Percentiles rank a stretch among this genome's conserved stretches.
phyloP scores from a whole-genome alignment of 176 grass and related monocot species.

The Bothriochloa decipiens region DNA sequence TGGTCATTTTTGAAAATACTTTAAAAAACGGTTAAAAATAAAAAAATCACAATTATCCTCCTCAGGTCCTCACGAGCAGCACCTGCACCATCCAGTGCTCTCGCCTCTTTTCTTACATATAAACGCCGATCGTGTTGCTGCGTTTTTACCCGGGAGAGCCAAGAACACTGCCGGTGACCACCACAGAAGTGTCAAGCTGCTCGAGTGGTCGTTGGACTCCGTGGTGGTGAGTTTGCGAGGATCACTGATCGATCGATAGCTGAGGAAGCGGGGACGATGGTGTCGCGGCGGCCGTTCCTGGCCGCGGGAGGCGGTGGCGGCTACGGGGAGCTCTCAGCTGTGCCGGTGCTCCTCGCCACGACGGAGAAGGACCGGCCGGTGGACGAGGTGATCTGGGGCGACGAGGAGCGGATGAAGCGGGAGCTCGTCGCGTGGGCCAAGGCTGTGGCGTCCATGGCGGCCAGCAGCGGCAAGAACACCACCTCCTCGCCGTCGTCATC shows the following conservation, averaged over 20 bases:
- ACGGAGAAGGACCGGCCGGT: slow-evolving; percentile 20
- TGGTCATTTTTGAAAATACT: no score
- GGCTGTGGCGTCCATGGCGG: slow-evolving; percentile 62
- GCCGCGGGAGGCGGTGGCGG: background rate
- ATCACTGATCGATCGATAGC: background rate
- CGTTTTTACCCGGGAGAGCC: background rate
- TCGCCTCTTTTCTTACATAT: background rate
- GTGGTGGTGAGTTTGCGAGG: no score
- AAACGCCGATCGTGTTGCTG: background rate
- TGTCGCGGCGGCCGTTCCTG: background rate
- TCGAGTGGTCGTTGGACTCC: no score
- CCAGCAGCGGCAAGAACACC: background rate
- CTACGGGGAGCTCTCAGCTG: background rate
- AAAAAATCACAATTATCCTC: no score
- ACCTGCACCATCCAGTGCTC: background rate
- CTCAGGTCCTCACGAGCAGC: background rate
- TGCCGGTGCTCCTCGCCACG: slow-evolving; percentile 15
- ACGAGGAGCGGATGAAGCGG: slow-evolving; percentile 80
- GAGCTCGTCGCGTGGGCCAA: slow-evolving; percentile 79
- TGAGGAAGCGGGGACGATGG: background rate
- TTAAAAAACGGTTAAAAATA: no score
- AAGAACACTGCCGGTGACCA: background rate
- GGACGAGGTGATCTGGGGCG: slow-evolving; percentile 54
- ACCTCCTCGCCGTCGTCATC: background rate
- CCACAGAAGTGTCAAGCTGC: background rate